These are phyloP conservation scores for Tylopilus sp. DNA, from an alignment of 768 basidiomycete species.

Conservation along the genomic window DNA sequence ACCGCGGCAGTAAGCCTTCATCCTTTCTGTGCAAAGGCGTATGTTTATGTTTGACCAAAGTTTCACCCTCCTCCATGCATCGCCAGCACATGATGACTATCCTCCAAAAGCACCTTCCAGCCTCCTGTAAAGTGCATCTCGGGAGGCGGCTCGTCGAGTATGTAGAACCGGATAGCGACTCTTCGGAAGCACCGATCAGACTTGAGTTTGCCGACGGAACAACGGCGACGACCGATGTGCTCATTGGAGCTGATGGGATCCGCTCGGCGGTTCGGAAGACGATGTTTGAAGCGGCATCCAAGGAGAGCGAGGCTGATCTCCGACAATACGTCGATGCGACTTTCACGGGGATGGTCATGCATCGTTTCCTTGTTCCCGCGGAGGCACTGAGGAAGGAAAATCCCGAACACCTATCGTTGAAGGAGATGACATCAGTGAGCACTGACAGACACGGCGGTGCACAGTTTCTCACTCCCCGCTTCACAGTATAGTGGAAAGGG, in stretches of 20 bases:
- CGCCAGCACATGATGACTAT: constrained; percentile 19
- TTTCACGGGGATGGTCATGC: constrained; percentile 41
- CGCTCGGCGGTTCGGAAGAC: constrained; percentile 24
- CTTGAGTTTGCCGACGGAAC: constrained; percentile 15
- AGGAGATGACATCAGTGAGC: constrained; percentile 21
- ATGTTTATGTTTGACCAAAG: constrained; percentile 1
- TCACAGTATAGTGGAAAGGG: constrained; percentile 15
- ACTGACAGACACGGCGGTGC: not conserved
- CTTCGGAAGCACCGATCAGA: constrained; percentile 13
- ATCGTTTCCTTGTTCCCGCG: constrained; percentile 36
- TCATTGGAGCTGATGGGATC: constrained; percentile 47
- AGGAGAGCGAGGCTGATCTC: not conserved
- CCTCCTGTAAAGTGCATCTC: constrained; percentile 13
- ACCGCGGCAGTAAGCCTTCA: constrained; percentile 18
- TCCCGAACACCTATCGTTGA: constrained; percentile 24
- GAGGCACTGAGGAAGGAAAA: constrained; percentile 25
- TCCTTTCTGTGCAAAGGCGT: not conserved
- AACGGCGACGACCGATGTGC: constrained; percentile 34
- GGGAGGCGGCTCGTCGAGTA: constrained; percentile 21
- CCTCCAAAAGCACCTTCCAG: constrained; percentile 16
- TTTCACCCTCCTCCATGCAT: constrained; percentile 13
- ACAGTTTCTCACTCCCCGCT: constrained; percentile 5
- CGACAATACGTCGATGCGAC: constrained; percentile 25
- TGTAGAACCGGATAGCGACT: not conserved
- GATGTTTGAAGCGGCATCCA: constrained; percentile 19